These are phyloP conservation scores for Lindgomyces ingoldianus DNA, from an alignment of 495 filamentous ascomycete species.

Conservation along the genomic window DNA sequence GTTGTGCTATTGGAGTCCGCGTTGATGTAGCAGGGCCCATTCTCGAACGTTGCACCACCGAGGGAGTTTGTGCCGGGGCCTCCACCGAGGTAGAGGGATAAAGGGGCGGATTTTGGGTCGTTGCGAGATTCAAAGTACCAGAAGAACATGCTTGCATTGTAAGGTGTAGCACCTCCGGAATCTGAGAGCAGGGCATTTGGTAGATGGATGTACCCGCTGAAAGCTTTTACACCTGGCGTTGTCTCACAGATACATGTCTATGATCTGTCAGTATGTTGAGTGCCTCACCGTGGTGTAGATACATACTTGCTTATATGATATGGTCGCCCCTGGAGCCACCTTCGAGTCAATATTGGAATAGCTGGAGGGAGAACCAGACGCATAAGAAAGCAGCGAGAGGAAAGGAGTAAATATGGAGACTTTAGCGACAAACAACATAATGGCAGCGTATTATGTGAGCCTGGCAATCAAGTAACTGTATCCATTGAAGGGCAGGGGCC, in stretches of 20 bases:
- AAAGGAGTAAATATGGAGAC: conserved; percentile 2
- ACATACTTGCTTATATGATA: conserved; percentile 18
- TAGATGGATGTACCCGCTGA: conserved; percentile 24
- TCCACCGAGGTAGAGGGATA: conserved; percentile 24
- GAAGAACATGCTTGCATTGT: conserved; percentile 30
- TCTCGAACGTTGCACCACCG: conserved; percentile 12
- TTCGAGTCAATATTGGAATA: background rate
- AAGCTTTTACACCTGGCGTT: conserved; percentile 23
- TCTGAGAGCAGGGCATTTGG: conserved; percentile 13
- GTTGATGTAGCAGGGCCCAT: conserved; percentile 50
- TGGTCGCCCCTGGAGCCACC: conserved; percentile 6
- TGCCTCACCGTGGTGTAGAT: background rate
- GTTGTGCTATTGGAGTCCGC: conserved; percentile 43
- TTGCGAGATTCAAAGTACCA: conserved; percentile 29
- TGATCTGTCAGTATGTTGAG: background rate
- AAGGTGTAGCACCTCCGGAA: background rate
- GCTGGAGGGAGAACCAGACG: background rate
- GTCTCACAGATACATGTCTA: conserved; percentile 22
- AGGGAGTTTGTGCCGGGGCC: conserved; percentile 20
- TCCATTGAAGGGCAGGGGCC: background rate
- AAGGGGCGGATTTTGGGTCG: conserved; percentile 17
- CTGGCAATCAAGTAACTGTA: background rate
- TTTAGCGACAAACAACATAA: background rate
- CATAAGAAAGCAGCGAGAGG: background rate
- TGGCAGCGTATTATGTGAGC: background rate